Conservation (phyloP, 2,329 filamentous ascomycete genomes). For the Pseudogymnoascus sp. region DNA sequence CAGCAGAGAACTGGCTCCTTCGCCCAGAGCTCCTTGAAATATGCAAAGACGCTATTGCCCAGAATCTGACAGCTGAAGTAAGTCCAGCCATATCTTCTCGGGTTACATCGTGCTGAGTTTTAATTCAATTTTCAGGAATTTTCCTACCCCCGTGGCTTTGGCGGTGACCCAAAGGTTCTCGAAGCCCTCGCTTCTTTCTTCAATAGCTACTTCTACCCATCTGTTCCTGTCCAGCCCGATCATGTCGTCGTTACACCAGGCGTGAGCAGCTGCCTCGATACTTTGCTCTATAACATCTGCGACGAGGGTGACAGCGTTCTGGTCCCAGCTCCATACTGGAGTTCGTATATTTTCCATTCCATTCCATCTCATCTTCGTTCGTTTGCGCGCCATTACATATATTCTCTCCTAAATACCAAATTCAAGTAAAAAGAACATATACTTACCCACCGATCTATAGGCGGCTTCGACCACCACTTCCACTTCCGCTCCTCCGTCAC, state of each 20-base stretch:
- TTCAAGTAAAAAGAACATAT: too few relatives aligned
- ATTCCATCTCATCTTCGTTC: too few relatives aligned
- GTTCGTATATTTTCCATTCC: neutral
- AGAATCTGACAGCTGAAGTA: conserved; percentile 3
- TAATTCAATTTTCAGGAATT: conserved; percentile 5
- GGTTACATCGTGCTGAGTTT: too few relatives aligned
- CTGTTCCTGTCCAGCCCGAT: conserved; percentile 9
- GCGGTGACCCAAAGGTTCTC: conserved; percentile 10
- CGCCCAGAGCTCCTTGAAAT: conserved; percentile 16
- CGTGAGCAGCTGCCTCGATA: conserved; percentile 15
- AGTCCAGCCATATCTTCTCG: too few relatives aligned
- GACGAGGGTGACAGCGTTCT: conserved; percentile 17
- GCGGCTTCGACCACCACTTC: too few relatives aligned
- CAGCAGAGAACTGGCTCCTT: conserved; percentile 20
- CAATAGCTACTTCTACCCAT: conserved; percentile 16
- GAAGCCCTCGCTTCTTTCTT: conserved; percentile 14
- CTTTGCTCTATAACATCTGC: conserved; percentile 16
- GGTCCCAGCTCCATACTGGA: conserved; percentile 18
- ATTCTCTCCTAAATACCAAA: too few relatives aligned
- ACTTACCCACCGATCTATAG: too few relatives aligned
- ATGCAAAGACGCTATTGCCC: conserved; percentile 10
- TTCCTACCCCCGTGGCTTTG: conserved; percentile 13
- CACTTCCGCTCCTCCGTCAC: too few relatives aligned
- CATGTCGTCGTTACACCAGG: conserved; percentile 16
- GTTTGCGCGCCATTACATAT: too few relatives aligned